phyloP scores from a whole-genome alignment of 306 rosid species.

The Lagenaria siceraria region DNA sequence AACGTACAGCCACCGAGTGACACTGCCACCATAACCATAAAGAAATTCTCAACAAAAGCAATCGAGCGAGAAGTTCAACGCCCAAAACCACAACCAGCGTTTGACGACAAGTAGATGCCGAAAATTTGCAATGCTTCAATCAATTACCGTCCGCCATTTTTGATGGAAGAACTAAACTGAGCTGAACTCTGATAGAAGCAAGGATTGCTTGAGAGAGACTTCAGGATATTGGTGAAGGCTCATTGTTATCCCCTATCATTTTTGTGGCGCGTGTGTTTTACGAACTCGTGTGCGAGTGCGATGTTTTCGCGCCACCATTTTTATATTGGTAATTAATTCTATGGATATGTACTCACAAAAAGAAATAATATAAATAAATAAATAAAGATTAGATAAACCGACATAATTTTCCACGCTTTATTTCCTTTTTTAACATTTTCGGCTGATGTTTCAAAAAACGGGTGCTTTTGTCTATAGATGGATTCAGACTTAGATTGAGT shows the following conservation, averaged over 20 bases:
- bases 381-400: too few relatives aligned
- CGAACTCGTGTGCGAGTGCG: not conserved
- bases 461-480: not conserved
- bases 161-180: not conserved
- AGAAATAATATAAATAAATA: too few relatives aligned
- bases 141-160: not conserved
- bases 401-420: not conserved
- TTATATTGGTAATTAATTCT: too few relatives aligned
- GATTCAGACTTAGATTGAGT: too few relatives aligned
- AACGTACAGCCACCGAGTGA: not conserved
- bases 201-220: not conserved
- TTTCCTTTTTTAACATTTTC: not conserved
- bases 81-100: not conserved
- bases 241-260: not conserved
- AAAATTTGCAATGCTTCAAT: not conserved
- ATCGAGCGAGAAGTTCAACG: not conserved
- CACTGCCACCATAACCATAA: not conserved
- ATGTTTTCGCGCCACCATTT: not conserved
- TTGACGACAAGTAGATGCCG: not conserved
- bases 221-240: not conserved
- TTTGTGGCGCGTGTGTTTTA: not conserved
- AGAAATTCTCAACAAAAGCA: not conserved
- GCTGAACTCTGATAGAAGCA: not conserved
- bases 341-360: too few relatives aligned
- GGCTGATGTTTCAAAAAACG: not conserved